A percentile compares a stretch with the other conserved stretches of the same genome.
Evolutionary conservation across 495 filamentous ascomycete species (phyloP).

Genomic region (Aspergillus wentii): DNA sequence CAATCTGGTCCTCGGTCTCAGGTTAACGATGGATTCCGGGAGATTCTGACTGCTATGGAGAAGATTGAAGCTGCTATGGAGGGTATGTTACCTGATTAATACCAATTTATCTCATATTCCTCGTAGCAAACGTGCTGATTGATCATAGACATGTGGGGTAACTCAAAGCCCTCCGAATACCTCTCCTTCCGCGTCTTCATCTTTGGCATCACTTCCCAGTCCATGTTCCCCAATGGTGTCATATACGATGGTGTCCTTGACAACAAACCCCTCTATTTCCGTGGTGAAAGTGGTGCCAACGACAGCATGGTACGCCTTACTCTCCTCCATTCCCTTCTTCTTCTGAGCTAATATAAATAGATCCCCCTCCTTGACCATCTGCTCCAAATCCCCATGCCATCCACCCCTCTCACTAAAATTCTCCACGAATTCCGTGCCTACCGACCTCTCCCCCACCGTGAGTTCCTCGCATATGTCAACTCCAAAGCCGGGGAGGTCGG

Average conservation of each 20-base stretch:
- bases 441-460: slow-evolving; percentile 76
- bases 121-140: slow-evolving; percentile 11
- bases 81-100: slow-evolving; percentile 36
- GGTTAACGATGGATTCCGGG: slow-evolving; percentile 60
- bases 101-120: neutral
- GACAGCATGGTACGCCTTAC: slow-evolving; percentile 63
- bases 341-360: slow-evolving; percentile 38
- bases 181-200: slow-evolving; percentile 88
- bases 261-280: slow-evolving; percentile 63
- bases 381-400: slow-evolving; percentile 72
- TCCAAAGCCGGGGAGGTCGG: slow-evolving; percentile 48
- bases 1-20: slow-evolving; percentile 37
- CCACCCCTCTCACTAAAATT: slow-evolving; percentile 78
- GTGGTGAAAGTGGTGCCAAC: slow-evolving; percentile 86
- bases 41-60: slow-evolving; percentile 57
- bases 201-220: slow-evolving; percentile 83
- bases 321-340: neutral
- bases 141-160: slow-evolving; percentile 71
- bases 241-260: slow-evolving; percentile 78
- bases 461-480: slow-evolving; percentile 71
- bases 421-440: slow-evolving; percentile 82
- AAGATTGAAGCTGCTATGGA: slow-evolving; percentile 78
- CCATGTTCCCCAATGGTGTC: slow-evolving; percentile 88
- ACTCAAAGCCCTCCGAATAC: slow-evolving; percentile 73
- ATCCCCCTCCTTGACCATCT: slow-evolving; percentile 85